A percentile compares a stretch with the other conserved stretches of the same genome.
These are phyloP conservation scores for barley (Hordeum vulgare) DNA, from an alignment of 176 grass and related monocot genomes.

Conservation along the genomic window MorexV3_pseudomolecules_assembly NC_058519.1:133949225-133949724, in stretches of 20 bases:
- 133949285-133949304: neutral
- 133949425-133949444: too few species aligned
- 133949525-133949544: too few species aligned
- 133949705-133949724: neutral
- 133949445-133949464: too few species aligned
- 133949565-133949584: too few species aligned
- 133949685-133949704: neutral
- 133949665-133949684: neutral
- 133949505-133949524: too few species aligned
- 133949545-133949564: too few species aligned
- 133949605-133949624: too few species aligned
- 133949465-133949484: too few species aligned
- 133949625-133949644: too few species aligned
- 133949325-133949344: neutral
- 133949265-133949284: neutral
- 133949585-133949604: too few species aligned
- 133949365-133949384: neutral
- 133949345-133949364: neutral
- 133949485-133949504: too few species aligned
- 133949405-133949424: neutral
- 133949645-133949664: neutral
- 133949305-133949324: neutral
- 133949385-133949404: constrained; percentile 2
- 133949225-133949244: neutral
- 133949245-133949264: constrained; percentile 11